Evolutionary conservation across 805 yeast species (phyloP), one percentile per base, ranked within the genome.

Genomic region (Metschnikowia henanensis): DNA sequence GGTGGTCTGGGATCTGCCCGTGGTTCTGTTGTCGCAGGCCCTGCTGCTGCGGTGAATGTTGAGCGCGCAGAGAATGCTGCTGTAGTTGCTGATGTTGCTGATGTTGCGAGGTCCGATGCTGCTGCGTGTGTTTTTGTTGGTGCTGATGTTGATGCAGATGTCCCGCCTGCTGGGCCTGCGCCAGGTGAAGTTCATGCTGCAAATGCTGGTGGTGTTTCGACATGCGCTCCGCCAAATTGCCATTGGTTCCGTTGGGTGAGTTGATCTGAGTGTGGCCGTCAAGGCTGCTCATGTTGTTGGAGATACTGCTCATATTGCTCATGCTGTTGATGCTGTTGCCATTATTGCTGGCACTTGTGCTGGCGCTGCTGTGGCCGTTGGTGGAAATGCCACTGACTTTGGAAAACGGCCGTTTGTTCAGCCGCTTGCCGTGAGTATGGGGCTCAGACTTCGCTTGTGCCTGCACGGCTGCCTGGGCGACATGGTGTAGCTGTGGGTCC

Each of bases 401-500:
- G 9, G 20, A 34, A 30, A 41, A 51, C 10, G 43, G 40, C 23
- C 47, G 49, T 33, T 41, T 49, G n/a, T 47, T 39, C 20, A 18
- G 22, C 35, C 45, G 38, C 30, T 46, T 46, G 20, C 41, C 53
- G 2, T 15, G 45, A 30, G n/a, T n/a, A n/a, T 21, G 35, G 16
- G 38, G 15, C 5, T 37, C 46, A 3, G 45, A 26, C 41, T 45
- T 48, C 10, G 56, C 56, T 43, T 61, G 68, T 1, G 62, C 65
- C 17, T 61, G 68, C 3, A 62, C 71, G 1, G 72, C 70, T 6
- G 70, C 72, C 30, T 58, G 68, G 2, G 72, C 72, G 30, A 66
- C 71, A 41, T 63, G 65, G 35, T 68, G 73, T 28, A 70, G 58
- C 30, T 65, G 72, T 3, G 74, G 73, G 53, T 70, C 74, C 67